Percentiles rank a stretch among this genome's conserved stretches.
These are phyloP conservation scores for Microglena sp. DNA, from an alignment of 139 green algal species.

Conservation along the genomic window DNA sequence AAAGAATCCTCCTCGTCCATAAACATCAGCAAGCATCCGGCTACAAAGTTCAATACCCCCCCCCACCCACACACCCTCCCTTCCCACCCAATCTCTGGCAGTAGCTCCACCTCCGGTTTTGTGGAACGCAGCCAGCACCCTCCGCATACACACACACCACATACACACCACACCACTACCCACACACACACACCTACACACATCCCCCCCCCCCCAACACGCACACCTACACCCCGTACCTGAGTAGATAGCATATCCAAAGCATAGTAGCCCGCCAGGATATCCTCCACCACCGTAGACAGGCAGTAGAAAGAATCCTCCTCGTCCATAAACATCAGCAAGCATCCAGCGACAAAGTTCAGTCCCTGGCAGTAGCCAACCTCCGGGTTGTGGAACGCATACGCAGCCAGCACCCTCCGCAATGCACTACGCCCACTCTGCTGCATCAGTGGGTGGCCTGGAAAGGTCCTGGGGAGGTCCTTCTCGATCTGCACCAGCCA, in stretches of 20 bases:
- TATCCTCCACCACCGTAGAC: constrained; percentile 24
- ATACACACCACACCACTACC: neutral
- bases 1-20: constrained; percentile 84
- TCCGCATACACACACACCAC: neutral
- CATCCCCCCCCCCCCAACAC: neutral
- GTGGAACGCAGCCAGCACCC: neutral
- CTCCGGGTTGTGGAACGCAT: constrained; percentile 50
- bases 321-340: constrained; percentile 81
- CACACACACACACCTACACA: neutral
- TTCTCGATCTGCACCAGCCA: constrained; percentile 75
- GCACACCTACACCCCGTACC: neutral
- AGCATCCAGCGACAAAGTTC: constrained; percentile 75
- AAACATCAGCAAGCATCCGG: constrained; percentile 68
- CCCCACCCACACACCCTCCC: no score
- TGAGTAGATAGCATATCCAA: neutral
- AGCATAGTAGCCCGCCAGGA: constrained; percentile 57
- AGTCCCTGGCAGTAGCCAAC: constrained; percentile 87
- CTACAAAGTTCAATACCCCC: constrained; percentile 78
- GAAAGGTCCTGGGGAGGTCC: constrained; percentile 75
- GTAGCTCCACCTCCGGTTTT: neutral
- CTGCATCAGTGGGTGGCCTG: constrained; percentile 48
- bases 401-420: constrained; percentile 62
- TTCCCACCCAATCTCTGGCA: neutral
- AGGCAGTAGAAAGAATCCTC: constrained; percentile 88
- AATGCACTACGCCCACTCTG: constrained; percentile 36